phyloP scores from a whole-genome alignment of 2,329 filamentous ascomycete species.

The Aureobasidium namibiae region DNA sequence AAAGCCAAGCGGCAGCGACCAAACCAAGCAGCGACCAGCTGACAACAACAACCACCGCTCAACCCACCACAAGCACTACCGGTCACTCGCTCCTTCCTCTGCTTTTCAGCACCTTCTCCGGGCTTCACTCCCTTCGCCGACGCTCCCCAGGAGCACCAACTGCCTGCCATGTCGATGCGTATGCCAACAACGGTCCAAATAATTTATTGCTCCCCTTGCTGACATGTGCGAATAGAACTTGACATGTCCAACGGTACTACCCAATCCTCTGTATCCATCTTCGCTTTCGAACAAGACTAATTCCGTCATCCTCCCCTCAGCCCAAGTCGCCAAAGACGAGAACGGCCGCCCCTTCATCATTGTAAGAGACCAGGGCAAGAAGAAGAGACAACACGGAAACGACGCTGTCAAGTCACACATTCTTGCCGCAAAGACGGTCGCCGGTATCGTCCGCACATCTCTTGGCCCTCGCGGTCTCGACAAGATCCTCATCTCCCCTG shows the following conservation, averaged over 20 bases:
- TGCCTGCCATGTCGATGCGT: conserved; percentile 52
- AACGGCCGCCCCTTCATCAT: conserved; percentile 95
- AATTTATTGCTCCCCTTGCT: conserved; percentile 20
- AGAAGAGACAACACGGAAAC: conserved; percentile 92
- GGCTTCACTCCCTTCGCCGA: not conserved
- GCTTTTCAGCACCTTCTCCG: not conserved
- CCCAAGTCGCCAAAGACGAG: conserved; percentile 88
- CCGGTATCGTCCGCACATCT: conserved; percentile 95
- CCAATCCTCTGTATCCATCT: not conserved
- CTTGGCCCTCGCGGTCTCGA: conserved; percentile 91
- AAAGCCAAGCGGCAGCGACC: not conserved
- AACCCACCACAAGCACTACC: too few species aligned
- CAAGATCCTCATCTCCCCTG: conserved; percentile 97
- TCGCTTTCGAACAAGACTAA: not conserved
- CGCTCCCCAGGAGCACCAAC: conserved; percentile 14
- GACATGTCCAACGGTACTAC: conserved; percentile 72
- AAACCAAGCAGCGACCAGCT: not conserved
- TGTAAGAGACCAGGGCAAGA: conserved; percentile 95
- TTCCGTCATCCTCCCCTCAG: conserved; percentile 28
- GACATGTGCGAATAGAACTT: conserved; percentile 51
- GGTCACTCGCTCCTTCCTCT: conserved; percentile 2
- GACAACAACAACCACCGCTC: not conserved
- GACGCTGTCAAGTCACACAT: conserved; percentile 99
- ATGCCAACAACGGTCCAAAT: conserved; percentile 27
- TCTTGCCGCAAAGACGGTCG: conserved; percentile 87